A percentile compares a stretch with the other conserved stretches of the same genome.
Evolutionary conservation across 352 stramenopile genomes (phyloP).

Genomic region (Phytophthora cryptogea): DNA sequence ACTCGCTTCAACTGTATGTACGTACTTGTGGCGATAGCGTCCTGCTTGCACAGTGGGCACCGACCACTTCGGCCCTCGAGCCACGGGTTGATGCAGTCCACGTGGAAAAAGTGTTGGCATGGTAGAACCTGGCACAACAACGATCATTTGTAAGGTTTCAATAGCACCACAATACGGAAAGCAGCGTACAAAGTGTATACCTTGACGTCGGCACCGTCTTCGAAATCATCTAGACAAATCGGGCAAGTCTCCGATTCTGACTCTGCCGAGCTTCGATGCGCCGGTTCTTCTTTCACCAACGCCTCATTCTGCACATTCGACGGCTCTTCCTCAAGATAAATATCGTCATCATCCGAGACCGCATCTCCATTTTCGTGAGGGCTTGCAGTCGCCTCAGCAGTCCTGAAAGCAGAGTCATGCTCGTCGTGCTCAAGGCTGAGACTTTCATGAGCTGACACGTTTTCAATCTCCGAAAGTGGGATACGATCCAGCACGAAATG

Average conservation of each 20-base stretch:
- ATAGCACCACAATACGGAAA: not conserved
- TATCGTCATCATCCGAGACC: slow-evolving; percentile 3
- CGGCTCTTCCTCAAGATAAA: slow-evolving; percentile 19
- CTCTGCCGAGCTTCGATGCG: slow-evolving; percentile 24
- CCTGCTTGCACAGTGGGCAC: slow-evolving; percentile 86
- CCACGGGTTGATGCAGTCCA: slow-evolving; percentile 87
- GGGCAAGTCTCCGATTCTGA: slow-evolving; percentile 57
- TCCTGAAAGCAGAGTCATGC: slow-evolving; percentile 5
- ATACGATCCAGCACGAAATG: slow-evolving; percentile 60
- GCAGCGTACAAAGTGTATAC: slow-evolving; percentile 10
- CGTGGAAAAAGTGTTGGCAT: slow-evolving; percentile 87
- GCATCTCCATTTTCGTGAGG: slow-evolving; percentile 5
- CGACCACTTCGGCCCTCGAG: slow-evolving; percentile 74
- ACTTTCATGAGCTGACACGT: slow-evolving; percentile 10
- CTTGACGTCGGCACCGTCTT: slow-evolving; percentile 59
- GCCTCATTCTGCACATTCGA: slow-evolving; percentile 9
- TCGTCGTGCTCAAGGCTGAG: slow-evolving; percentile 1
- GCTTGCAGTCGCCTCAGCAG: slow-evolving; percentile 3
- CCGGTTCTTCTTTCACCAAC: slow-evolving; percentile 8
- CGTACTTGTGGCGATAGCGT: slow-evolving; percentile 72
- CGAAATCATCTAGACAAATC: slow-evolving; percentile 83
- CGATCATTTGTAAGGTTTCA: not conserved
- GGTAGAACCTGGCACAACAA: slow-evolving; percentile 51
- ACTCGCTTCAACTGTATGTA: not conserved
- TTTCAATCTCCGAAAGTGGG: slow-evolving; percentile 40